Percentiles rank a stretch among this genome's conserved stretches.
Evolutionary conservation across 371 early-diverging fungal genomes (phyloP).

Genomic region (Mortierella sp.): DNA sequence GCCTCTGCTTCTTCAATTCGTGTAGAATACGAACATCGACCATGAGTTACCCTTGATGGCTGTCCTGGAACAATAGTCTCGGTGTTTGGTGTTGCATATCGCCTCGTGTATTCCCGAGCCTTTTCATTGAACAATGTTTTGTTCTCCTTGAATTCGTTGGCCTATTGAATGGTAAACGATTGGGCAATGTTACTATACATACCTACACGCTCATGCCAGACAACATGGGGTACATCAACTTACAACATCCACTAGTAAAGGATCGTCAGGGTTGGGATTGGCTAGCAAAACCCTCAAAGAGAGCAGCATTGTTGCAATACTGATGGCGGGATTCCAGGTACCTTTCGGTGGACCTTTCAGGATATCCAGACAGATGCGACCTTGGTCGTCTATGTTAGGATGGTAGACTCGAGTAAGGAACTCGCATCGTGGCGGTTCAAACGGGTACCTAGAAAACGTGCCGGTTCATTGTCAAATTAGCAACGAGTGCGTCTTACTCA

Average conservation of each 20-base stretch:
- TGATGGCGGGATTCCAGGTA: conserved; percentile 43
- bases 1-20: background rate
- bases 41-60: conserved; percentile 1
- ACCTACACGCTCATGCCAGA: too few species aligned
- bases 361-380: conserved; percentile 47
- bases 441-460: conserved; percentile 38
- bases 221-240: background rate
- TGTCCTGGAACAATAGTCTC: background rate
- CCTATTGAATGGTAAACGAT: conserved; percentile 17
- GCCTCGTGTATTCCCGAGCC: conserved; percentile 33
- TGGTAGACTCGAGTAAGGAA: conserved; percentile 46
- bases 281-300: conserved; percentile 40
- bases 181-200: too few species aligned
- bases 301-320: conserved; percentile 30
- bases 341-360: conserved; percentile 45
- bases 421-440: conserved; percentile 48
- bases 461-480: too few species aligned
- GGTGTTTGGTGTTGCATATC: conserved; percentile 22
- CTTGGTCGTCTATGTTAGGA: conserved; percentile 53
- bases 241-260: conserved; percentile 45
- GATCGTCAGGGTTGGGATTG: conserved; percentile 54
- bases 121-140: conserved; percentile 27
- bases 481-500: too few species aligned
- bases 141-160: conserved; percentile 46
- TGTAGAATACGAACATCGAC: background rate